Percentiles rank a stretch among this genome's conserved stretches.
Conservation (phyloP, 371 early-diverging fungal genomes). For the Zychaea mexicana region DNA sequence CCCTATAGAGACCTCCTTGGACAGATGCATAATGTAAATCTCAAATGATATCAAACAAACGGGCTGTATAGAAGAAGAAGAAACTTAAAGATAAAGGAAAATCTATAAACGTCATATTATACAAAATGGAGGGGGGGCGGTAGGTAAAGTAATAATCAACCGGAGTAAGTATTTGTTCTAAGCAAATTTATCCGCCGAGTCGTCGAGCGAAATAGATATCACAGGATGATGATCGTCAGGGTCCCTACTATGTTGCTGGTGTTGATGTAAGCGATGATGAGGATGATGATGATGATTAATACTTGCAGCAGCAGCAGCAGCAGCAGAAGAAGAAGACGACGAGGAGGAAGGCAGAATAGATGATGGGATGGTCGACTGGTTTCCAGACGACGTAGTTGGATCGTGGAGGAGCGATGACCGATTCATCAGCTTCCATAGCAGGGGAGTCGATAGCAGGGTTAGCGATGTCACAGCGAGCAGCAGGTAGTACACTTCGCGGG, state of each 20-base stretch:
- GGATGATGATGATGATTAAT: slow-evolving; percentile 9
- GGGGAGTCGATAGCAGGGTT: slow-evolving; percentile 55
- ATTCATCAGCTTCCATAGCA: slow-evolving; percentile 50
- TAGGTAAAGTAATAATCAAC: background rate
- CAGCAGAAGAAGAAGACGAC: background rate
- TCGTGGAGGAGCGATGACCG: slow-evolving; percentile 6
- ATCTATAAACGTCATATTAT: background rate
- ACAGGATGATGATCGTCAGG: slow-evolving; percentile 15
- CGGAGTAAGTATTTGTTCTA: too few species aligned
- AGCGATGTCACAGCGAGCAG: slow-evolving; percentile 58
- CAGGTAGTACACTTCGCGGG: slow-evolving; percentile 62
- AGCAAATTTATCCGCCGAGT: slow-evolving; percentile 23
- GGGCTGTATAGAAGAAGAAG: too few species aligned
- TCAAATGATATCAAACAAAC: too few species aligned
- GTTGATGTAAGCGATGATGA: slow-evolving; percentile 5
- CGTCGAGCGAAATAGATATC: slow-evolving; percentile 16
- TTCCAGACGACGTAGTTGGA: slow-evolving; percentile 4
- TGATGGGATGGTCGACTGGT: background rate
- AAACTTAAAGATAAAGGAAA: too few species aligned
- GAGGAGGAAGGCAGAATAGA: slow-evolving; percentile 8
- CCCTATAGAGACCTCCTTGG: too few species aligned
- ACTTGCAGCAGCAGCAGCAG: background rate
- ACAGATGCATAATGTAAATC: too few species aligned
- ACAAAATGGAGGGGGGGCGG: background rate
- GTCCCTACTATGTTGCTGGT: slow-evolving; percentile 10